Percentiles rank a stretch among this genome's conserved stretches.
Conservation (phyloP, 83 land plant species). For the Diphasiastrum complanatum region DNA sequence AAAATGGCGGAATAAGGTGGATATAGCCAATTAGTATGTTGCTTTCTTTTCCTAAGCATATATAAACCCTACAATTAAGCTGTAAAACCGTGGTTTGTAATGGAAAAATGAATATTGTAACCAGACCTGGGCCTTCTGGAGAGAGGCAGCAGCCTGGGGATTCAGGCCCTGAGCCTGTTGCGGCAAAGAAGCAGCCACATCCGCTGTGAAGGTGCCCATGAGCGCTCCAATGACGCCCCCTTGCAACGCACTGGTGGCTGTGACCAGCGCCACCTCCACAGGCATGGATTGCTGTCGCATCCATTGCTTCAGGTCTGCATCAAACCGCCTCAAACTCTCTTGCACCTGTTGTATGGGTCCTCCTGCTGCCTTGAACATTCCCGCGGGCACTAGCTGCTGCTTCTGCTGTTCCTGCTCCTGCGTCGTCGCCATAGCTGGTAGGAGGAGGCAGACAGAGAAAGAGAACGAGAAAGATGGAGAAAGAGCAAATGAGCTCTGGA, state of each 20-base stretch:
- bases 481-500: too few species aligned
- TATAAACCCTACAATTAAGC: neutral
- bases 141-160: constrained; percentile 22
- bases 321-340: constrained; percentile 7
- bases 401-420: too few species aligned
- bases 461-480: too few species aligned
- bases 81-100: neutral
- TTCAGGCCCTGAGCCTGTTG: constrained; percentile 13
- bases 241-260: constrained; percentile 29
- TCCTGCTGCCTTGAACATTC: too few species aligned
- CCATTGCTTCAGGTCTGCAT: constrained; percentile 26
- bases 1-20: too few species aligned
- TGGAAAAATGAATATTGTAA: neutral
- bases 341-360: constrained; percentile 13
- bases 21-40: too few species aligned
- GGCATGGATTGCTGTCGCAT: constrained; percentile 23
- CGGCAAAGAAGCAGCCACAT: constrained; percentile 20
- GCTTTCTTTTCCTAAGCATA: neutral
- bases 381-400: too few species aligned
- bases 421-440: too few species aligned
- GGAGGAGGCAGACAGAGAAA: too few species aligned
- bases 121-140: constrained; percentile 27
- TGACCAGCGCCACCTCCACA: constrained; percentile 33
- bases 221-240: constrained; percentile 34
- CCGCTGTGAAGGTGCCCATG: constrained; percentile 33